Evolutionary conservation across 2,329 filamentous ascomycete genomes (phyloP).

Genomic region (Didymella lethalis): DNA sequence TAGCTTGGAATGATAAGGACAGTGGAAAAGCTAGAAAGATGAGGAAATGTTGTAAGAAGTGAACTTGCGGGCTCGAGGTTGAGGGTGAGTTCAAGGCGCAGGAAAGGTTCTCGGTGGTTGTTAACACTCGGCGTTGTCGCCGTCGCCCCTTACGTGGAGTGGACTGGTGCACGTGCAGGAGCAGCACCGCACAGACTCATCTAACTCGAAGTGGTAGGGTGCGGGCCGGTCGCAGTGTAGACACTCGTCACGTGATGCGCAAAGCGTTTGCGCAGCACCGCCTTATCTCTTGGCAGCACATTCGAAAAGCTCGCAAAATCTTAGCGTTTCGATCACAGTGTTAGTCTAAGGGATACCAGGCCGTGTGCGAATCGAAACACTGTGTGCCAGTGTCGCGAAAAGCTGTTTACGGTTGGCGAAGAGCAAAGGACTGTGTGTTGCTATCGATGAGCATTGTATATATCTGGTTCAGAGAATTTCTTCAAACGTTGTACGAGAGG

Average conservation of each 20-base stretch:
- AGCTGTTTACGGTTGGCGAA: too few species aligned
- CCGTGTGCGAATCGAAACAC: not conserved
- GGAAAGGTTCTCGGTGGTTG: not conserved
- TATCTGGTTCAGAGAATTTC: not conserved
- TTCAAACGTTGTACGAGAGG: not conserved
- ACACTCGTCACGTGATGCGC: not conserved
- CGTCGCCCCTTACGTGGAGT: not conserved
- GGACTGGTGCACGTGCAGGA: not conserved
- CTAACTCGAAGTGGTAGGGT: not conserved
- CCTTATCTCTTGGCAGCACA: not conserved
- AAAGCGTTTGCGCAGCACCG: not conserved
- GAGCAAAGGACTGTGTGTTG: not conserved
- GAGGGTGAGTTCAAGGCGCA: not conserved
- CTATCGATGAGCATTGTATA: not conserved
- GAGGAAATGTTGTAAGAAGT: not conserved
- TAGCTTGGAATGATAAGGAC: not conserved
- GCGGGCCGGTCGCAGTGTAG: constrained; percentile 1
- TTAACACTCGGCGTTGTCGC: not conserved
- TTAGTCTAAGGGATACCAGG: not conserved
- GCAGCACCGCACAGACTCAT: not conserved
- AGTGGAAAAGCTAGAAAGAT: not conserved
- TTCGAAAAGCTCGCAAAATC: not conserved
- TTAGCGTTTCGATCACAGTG: not conserved
- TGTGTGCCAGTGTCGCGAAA: not conserved
- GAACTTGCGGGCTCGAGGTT: not conserved